Evolutionary conservation across 169 alveolate species (phyloP).

Genomic region (Amoebophrya sp.): DNA sequence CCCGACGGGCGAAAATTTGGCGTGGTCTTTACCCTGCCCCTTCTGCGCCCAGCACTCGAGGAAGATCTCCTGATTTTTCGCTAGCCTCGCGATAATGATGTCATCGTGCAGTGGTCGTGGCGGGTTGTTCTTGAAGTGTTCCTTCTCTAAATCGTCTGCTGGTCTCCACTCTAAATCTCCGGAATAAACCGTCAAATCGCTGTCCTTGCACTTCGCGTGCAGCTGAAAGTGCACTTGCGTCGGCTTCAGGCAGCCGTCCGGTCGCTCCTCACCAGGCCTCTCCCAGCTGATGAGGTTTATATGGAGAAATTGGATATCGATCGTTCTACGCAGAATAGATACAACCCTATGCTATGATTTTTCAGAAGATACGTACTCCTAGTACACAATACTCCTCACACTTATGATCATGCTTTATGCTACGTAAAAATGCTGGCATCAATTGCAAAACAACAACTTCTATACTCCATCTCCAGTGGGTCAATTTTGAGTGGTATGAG

Average conservation of each 20-base stretch:
- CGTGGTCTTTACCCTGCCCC: neutral
- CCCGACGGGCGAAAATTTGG: neutral
- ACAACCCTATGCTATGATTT: no score
- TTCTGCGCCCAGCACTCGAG: constrained; percentile 10
- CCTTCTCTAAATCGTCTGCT: neutral
- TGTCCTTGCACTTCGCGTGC: neutral
- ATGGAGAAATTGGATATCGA: no score
- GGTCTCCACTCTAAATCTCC: neutral
- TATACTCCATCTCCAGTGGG: constrained; percentile 77
- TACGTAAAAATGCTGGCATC: no score
- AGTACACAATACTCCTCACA: no score
- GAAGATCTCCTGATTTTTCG: neutral
- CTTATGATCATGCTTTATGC: no score
- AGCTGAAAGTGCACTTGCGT: neutral
- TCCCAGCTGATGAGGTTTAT: no score
- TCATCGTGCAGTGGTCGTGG: neutral
- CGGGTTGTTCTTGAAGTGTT: neutral
- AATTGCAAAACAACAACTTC: no score
- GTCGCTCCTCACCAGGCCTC: neutral
- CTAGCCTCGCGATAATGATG: neutral
- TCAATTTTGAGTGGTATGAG: constrained; percentile 91
- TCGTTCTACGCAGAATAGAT: no score
- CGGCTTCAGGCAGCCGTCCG: neutral
- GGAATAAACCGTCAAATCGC: neutral
- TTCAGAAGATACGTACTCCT: no score